Conservation (phyloP, 2,329 filamentous ascomycete genomes). For the Lasiodiplodia hormozganensis region DNA sequence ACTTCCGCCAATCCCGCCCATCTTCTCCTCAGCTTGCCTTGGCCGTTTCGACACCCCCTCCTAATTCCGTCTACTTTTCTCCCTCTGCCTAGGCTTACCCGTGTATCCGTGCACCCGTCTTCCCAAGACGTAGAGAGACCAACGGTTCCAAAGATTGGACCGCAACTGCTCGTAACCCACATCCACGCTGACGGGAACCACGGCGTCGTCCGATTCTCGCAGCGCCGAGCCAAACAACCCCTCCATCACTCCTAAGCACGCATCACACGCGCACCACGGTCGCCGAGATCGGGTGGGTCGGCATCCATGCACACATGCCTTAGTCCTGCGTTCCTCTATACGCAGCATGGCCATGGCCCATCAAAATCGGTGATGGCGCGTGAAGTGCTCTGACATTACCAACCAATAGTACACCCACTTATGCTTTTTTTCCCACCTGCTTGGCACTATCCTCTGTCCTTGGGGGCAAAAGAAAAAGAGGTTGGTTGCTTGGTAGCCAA, state of each 20-base stretch:
- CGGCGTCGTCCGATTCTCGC: neutral
- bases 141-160: neutral
- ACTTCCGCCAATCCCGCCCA: neutral
- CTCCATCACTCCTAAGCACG: neutral
- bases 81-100: neutral
- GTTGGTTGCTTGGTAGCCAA: neutral
- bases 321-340: neutral
- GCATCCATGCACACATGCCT: neutral
- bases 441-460: no score
- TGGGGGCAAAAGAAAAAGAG: neutral
- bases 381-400: no score
- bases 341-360: no score
- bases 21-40: neutral
- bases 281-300: neutral
- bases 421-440: neutral
- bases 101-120: neutral
- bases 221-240: neutral
- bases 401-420: neutral
- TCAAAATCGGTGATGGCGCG: no score
- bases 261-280: neutral
- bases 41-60: neutral
- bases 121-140: neutral
- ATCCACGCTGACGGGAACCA: neutral
- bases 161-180: neutral
- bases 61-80: neutral